Base-by-base conservation (phyloP, 495 filamentous ascomycete species). In the Polyplosphaeria fusca region DNA sequence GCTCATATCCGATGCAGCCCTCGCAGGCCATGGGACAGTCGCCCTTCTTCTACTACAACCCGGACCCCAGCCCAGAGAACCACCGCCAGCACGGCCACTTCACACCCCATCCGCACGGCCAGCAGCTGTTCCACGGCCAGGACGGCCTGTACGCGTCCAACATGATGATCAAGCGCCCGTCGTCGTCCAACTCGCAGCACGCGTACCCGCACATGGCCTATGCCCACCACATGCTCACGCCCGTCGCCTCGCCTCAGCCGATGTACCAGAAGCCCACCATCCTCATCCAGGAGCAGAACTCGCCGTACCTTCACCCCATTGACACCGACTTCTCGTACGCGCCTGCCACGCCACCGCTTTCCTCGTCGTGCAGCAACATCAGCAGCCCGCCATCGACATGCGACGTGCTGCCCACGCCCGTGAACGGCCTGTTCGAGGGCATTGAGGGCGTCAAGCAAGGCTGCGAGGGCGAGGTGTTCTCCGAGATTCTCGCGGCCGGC, bases 1-100 rank as follows among this genome's bases (percentile, higher is more conserved):
- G 75, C 61, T 73, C 77, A 67, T 84, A 85, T 67, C 68, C 75
- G 52, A 72, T 81, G 60, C 74, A 70, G 64, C 70, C 65, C 45
- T 67, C 77, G 55, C 82, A 79, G 47, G 68, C 78, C 67, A 86
- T 86, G 77, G 86, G 83, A 40, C 88, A 89, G 67, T 79, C 88
- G 48, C 76, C 87, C 16, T 96, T 94, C 79, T 91, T 87, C 82
- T 96, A 92, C 78, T 97, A 95, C 74, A 86, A 82, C 60, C 85
- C 85, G 53, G 88, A 92, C 50, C 80, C 84, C 41, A 85, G 79
- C 67, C 76, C 81, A 41, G 87, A 95, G 70, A 82, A 79, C 68
- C 76, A 85, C 67, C 88, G 89, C 64, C 87, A 89, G 65, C 88
- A 92, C 68, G 85, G 86, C 26, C 87, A 89, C 68, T 95, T 90